phyloP scores from a whole-genome alignment of 2,329 filamentous ascomycete species.

The Colletotrichum sp. region DNA sequence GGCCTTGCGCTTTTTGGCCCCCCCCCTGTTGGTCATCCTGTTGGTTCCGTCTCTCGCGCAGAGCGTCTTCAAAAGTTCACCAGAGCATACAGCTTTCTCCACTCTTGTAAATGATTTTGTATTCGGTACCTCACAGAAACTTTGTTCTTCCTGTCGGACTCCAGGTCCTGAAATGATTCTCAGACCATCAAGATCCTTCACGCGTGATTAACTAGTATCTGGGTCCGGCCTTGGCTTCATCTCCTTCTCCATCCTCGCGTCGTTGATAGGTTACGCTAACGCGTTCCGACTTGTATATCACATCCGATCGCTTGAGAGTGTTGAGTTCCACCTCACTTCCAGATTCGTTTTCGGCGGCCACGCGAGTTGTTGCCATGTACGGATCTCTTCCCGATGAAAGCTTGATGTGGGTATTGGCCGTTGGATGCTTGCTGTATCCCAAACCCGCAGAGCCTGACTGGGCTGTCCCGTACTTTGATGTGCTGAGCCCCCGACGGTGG shows the following conservation, averaged over 20 bases:
- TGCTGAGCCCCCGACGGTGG: conserved; percentile 14
- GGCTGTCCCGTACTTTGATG: conserved; percentile 6
- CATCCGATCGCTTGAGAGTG: conserved; percentile 9
- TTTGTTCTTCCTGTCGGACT: neutral
- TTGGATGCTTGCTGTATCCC: conserved; percentile 4
- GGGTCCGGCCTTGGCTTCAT: neutral
- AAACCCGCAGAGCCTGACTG: conserved; percentile 2
- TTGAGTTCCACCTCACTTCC: conserved; percentile 26
- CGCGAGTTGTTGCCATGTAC: conserved; percentile 14
- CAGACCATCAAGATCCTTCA: neutral
- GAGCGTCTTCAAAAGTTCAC: neutral
- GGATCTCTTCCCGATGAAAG: conserved; percentile 24
- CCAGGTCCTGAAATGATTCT: neutral
- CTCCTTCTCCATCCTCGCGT: conserved; percentile 1
- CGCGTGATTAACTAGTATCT: neutral
- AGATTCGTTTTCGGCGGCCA: conserved; percentile 14
- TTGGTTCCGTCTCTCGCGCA: neutral
- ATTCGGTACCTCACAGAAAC: neutral
- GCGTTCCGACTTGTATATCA: conserved; percentile 25
- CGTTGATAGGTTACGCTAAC: conserved; percentile 24
- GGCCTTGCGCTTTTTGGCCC: neutral
- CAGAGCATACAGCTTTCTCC: neutral
- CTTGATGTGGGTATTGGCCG: conserved; percentile 20
- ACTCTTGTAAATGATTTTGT: neutral
- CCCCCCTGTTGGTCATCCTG: neutral